A percentile compares a stretch with the other conserved stretches of the same genome.
Conservation (phyloP, 1,284 basidiomycete species). For the Somion occarium region DNA sequence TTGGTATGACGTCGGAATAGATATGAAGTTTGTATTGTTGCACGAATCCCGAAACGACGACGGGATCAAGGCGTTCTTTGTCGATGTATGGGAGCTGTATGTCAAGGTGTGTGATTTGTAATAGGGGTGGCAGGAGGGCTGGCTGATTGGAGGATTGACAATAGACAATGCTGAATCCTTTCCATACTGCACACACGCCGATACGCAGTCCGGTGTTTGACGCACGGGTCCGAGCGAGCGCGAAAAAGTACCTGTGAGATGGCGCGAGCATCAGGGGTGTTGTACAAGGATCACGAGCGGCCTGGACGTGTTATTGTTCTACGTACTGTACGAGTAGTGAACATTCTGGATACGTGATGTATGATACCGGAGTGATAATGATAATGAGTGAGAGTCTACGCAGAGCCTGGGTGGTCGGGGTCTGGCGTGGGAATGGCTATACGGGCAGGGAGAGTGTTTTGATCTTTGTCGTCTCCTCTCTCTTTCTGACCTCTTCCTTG, state of each 20-base stretch:
- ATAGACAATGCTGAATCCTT: slow-evolving; percentile 86
- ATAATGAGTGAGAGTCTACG: neutral
- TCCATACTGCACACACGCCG: slow-evolving; percentile 83
- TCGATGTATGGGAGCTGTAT: slow-evolving; percentile 93
- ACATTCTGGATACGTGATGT: no score
- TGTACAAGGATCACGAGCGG: neutral
- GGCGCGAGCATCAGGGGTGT: neutral
- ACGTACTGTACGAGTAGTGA: neutral
- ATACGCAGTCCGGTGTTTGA: slow-evolving; percentile 84
- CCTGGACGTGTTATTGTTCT: neutral
- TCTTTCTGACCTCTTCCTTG: slow-evolving; percentile 21
- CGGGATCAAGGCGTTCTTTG: slow-evolving; percentile 86
- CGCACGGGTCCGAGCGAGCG: slow-evolving; percentile 75
- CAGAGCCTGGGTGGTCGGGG: slow-evolving; percentile 10
- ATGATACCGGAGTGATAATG: neutral
- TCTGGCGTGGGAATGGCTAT: slow-evolving; percentile 7
- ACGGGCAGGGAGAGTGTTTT: slow-evolving; percentile 11
- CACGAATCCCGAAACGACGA: slow-evolving; percentile 96
- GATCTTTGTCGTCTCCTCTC: slow-evolving; percentile 29
- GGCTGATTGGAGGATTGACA: slow-evolving; percentile 7
- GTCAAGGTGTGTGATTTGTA: slow-evolving; percentile 68
- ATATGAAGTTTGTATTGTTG: slow-evolving; percentile 87
- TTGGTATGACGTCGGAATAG: slow-evolving; percentile 34
- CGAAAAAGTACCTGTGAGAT: slow-evolving; percentile 73
- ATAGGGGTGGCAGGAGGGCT: slow-evolving; percentile 13